Evolutionary conservation across 768 basidiomycete genomes (phyloP).

Genomic region (Roridomyces roridus): DNA sequence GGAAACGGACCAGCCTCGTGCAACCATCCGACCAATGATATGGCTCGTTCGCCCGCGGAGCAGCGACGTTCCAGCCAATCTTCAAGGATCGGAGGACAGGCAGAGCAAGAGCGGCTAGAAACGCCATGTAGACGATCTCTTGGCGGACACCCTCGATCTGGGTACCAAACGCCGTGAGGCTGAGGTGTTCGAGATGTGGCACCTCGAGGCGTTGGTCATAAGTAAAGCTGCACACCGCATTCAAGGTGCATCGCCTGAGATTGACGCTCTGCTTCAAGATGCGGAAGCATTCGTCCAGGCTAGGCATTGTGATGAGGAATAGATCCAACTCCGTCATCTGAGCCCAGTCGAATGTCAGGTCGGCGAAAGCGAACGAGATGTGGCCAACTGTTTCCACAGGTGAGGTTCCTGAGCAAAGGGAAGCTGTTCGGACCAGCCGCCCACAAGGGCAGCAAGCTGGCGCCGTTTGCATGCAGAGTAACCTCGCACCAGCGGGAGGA

Average conservation of each 20-base stretch:
- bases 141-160: slow-evolving; percentile 17
- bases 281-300: slow-evolving; percentile 41
- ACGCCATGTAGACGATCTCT: slow-evolving; percentile 33
- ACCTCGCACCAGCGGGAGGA: slow-evolving; percentile 42
- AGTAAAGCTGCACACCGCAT: slow-evolving; percentile 37
- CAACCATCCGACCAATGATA: slow-evolving; percentile 9
- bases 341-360: slow-evolving; percentile 43
- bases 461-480: slow-evolving; percentile 39
- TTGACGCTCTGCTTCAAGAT: slow-evolving; percentile 40
- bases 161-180: slow-evolving; percentile 38
- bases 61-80: slow-evolving; percentile 37
- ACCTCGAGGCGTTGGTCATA: slow-evolving; percentile 26
- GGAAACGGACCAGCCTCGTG: slow-evolving; percentile 8
- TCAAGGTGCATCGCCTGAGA: slow-evolving; percentile 39
- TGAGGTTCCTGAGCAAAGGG: slow-evolving; percentile 38
- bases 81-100: slow-evolving; percentile 36
- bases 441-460: slow-evolving; percentile 33
- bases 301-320: slow-evolving; percentile 38
- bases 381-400: slow-evolving; percentile 35
- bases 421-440: slow-evolving; percentile 28
- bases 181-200: slow-evolving; percentile 38
- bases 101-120: slow-evolving; percentile 38
- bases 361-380: slow-evolving; percentile 31
- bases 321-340: slow-evolving; percentile 46
- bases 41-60: neutral